Percentiles rank a stretch among this genome's conserved stretches.
phyloP scores from a whole-genome alignment of 148 eudicot genomes.

The Mesembryanthemum crystallinum region DNA sequence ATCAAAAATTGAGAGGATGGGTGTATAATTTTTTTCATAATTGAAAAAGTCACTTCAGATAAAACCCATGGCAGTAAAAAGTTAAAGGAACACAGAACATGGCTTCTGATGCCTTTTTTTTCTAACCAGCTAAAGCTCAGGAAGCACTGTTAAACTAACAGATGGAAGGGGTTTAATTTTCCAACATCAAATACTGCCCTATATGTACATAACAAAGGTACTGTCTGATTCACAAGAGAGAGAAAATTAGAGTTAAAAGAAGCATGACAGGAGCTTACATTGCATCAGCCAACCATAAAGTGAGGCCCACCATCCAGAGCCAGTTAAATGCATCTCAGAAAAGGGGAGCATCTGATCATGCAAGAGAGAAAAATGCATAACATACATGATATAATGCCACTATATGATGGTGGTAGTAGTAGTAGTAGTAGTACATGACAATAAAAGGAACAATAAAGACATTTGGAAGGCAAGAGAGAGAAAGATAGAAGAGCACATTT shows the following conservation, averaged over 20 bases:
- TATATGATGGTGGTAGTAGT: too few relatives aligned
- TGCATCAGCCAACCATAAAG: slow-evolving; percentile 30
- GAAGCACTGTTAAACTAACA: slow-evolving; percentile 17
- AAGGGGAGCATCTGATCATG: slow-evolving; percentile 22
- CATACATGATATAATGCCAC: neutral
- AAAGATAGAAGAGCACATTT: slow-evolving; percentile 19
- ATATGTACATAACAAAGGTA: slow-evolving; percentile 34
- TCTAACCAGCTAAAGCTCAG: neutral
- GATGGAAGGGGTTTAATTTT: slow-evolving; percentile 16
- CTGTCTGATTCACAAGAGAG: slow-evolving; percentile 24
- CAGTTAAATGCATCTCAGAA: slow-evolving; percentile 23
- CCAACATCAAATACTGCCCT: slow-evolving; percentile 31
- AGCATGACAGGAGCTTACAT: slow-evolving; percentile 20
- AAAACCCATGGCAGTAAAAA: slow-evolving; percentile 11
- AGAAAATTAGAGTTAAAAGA: slow-evolving; percentile 21
- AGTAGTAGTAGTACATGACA: slow-evolving; percentile 22
- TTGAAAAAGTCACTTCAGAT: neutral
- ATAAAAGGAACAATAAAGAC: slow-evolving; percentile 25
- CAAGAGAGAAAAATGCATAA: neutral
- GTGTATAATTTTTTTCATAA: neutral
- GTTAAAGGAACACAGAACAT: neutral
- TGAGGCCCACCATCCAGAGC: slow-evolving; percentile 13
- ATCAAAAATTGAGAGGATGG: too few relatives aligned
- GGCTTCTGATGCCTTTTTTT: slow-evolving; percentile 1
- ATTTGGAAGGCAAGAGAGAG: slow-evolving; percentile 12